Percentiles rank a stretch among this genome's conserved stretches.
Evolutionary conservation across 225 moss, liverwort and hornwort genomes (phyloP).

Genomic region (Polytrichum formosum): DNA sequence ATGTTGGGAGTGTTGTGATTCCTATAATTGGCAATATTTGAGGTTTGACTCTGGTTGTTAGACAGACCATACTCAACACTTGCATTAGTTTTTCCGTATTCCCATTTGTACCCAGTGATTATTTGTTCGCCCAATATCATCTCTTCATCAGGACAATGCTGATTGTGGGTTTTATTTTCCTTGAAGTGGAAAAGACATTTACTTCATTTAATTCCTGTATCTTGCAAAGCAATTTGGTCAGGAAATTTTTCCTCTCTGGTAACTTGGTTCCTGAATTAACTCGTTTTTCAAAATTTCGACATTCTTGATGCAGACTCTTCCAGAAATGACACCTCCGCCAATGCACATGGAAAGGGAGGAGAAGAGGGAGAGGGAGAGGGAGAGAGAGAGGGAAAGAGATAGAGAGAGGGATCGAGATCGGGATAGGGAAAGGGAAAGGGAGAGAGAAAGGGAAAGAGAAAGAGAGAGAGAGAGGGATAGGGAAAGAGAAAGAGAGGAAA

Average conservation of each 20-base stretch:
- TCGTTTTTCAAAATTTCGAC: background rate
- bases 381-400: constrained; percentile 12
- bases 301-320: constrained; percentile 54
- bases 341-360: constrained; percentile 37
- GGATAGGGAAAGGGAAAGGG: constrained; percentile 12
- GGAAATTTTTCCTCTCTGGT: background rate
- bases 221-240: too few relatives aligned
- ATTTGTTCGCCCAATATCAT: too few relatives aligned
- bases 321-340: constrained; percentile 69
- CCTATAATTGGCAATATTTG: too few relatives aligned
- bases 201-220: too few relatives aligned
- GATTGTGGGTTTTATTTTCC: too few relatives aligned
- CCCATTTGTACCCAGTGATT: too few relatives aligned
- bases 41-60: too few relatives aligned
- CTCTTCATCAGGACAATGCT: too few relatives aligned
- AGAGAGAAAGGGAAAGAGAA: constrained; percentile 20
- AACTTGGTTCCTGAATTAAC: background rate
- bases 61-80: too few relatives aligned
- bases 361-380: constrained; percentile 27
- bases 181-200: too few relatives aligned
- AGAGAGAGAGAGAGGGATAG: constrained; percentile 29
- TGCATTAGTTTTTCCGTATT: too few relatives aligned
- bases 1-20: too few relatives aligned
- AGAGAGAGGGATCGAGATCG: constrained; percentile 1
- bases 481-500: constrained; percentile 33